Evolutionary conservation across 2,329 filamentous ascomycete species (phyloP), one percentile per base, ranked within the genome.

Genomic region (Tolypocladium ovalisporum): DNA sequence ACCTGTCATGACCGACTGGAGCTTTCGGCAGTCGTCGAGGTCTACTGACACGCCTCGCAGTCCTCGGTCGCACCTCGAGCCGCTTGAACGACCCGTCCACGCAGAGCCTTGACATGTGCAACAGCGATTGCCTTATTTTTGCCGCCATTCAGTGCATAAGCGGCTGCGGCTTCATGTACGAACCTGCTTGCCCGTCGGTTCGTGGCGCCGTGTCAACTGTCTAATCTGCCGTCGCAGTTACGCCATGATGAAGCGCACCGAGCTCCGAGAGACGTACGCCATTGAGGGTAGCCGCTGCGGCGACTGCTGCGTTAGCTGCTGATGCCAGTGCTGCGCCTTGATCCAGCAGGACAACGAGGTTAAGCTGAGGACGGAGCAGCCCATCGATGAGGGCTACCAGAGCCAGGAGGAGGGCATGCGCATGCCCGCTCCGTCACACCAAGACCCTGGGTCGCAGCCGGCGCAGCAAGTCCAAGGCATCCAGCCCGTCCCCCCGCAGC

Each of bases 261-360:
- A 81, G 62, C 77, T 83, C 62, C 77, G 81, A 54, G 70, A 79
- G 56, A 74, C 71, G 42, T 82, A 79, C 69, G 74, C 73, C 61
- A 82, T 85, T 63, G 67, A 78, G 52, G 81, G 81, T 37, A 73
- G 70, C 53, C 73, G 72, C 39, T 67, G 66, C 58, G 68, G 68
- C 37, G 82, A 85, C 65, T 85, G 75, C 69, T 78, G 76, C 62
- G 66, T 70, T 19, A 70, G 76, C 17, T 82, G 71, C 67, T 84
- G 76, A 37, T 83, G 80, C n/a, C n/a, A n/a, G n/a, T n/a, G n/a
- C 73, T 85, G 82, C 64, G 73, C 75, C 7, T 68, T 83, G 58
- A 74, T 83, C 61, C 82, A 85, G 71, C 75, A 83, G 57, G 80
- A n/a, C n/a, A 84, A 82, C 62, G 82, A 85, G 64, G 75, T 78